Base-by-base conservation (phyloP, 352 stramenopile species). In the Globisporangium apiculatum region DNA sequence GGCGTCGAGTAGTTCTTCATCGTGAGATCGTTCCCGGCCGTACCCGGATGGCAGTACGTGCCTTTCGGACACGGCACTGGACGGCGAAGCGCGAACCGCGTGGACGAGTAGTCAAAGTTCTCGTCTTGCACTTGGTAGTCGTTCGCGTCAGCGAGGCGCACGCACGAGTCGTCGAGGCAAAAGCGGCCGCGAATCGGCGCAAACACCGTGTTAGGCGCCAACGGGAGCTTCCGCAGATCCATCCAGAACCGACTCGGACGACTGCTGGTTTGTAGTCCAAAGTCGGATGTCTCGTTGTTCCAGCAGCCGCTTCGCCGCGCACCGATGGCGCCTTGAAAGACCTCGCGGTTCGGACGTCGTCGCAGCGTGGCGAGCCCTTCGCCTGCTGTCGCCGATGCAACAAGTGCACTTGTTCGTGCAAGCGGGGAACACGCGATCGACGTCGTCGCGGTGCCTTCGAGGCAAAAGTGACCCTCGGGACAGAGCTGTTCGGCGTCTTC, bases 261-360 rank as follows among this genome's bases (percentile, higher is more conserved):
- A 1, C 66, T 57, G 47, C 87, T 97, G 35, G 95, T 61, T 67
- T 98, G 94, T 10, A 99, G 71, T 6, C 95, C 96, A 66, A 98
- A 98, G 57, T 99, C 95, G 31, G 85, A 61, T 3, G 95, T 98
- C 48, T 83, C 85, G 66, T 99, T 99, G 55, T 94, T 91, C 84
- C 96, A 98, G 63, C 96, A 99, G 4, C 81, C 90, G 18, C 76
- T 85, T 38, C 83, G 87, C 4, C 93, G 66, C 1, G 83, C 75
- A 6, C 91, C 90, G 24, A 97, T 59, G 40, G 57, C 68, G 7
- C 63, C 51, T 45, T 58, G 58, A 4, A 55, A 36, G 7, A 41
- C 31, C 7, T 69, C 56, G 42, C 62, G 57, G 7, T 54, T 50
- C 24, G 67, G 64, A 6, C 61, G 67, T 3, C 79, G 72, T 36